Conservation (phyloP, 345 rosid species). For the Passiflora organensis region DNA sequence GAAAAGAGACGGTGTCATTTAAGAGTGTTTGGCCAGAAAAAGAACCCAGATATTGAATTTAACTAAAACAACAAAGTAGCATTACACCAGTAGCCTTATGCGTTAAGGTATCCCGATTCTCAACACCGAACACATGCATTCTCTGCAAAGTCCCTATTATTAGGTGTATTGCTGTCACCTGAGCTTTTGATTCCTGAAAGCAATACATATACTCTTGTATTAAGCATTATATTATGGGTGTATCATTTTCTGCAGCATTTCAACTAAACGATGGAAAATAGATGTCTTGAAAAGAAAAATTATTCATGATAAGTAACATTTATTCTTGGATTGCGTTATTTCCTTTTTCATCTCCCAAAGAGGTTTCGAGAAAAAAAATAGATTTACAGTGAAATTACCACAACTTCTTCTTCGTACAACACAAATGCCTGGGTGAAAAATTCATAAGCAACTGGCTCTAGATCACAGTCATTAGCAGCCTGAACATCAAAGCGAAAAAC, state of each 20-base stretch:
- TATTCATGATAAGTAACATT: too few species aligned
- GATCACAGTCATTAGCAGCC: slow-evolving; percentile 94
- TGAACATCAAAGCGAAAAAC: slow-evolving; percentile 18
- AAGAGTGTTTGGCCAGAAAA: neutral
- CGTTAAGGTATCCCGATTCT: slow-evolving; percentile 89
- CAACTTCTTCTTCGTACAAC: slow-evolving; percentile 92
- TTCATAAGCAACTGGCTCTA: slow-evolving; percentile 92
- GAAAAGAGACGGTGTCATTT: neutral
- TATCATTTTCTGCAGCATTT: neutral
- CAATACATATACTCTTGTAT: neutral
- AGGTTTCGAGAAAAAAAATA: neutral
- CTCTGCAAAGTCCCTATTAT: slow-evolving; percentile 93
- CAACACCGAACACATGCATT: slow-evolving; percentile 95
- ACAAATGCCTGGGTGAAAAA: slow-evolving; percentile 92
- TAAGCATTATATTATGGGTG: neutral
- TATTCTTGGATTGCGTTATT: neutral
- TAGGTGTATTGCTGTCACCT: slow-evolving; percentile 84
- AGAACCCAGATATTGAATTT: neutral
- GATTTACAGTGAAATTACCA: slow-evolving; percentile 34
- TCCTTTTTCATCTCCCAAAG: neutral
- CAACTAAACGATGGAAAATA: too few species aligned
- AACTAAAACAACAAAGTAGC: slow-evolving; percentile 5
- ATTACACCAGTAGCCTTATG: slow-evolving; percentile 97
- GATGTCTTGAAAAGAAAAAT: too few species aligned
- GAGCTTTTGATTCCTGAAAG: slow-evolving; percentile 83